Evolutionary conservation across 192 early-diverging fungal species (phyloP).

Genomic region (Phycomyces blakesleeanus): DNA sequence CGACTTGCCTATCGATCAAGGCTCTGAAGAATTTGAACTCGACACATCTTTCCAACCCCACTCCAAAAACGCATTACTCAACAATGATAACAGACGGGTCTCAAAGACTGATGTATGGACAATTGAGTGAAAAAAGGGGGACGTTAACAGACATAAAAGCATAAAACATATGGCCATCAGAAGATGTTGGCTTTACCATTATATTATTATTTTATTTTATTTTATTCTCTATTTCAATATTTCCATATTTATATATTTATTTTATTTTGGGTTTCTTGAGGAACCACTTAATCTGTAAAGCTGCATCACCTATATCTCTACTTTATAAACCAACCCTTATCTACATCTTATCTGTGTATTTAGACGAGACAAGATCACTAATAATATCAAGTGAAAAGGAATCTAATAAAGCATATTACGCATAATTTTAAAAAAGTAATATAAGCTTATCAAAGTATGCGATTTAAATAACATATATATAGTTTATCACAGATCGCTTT

Average conservation of each 20-base stretch:
- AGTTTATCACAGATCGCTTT: too few species aligned
- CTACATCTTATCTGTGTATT: too few species aligned
- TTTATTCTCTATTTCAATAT: background rate
- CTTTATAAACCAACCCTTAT: too few species aligned
- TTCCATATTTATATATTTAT: background rate
- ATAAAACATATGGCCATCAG: background rate
- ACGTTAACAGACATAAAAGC: background rate
- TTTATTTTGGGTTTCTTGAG: background rate
- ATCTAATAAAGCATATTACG: too few species aligned
- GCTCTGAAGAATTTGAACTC: constrained; percentile 7
- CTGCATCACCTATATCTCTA: background rate
- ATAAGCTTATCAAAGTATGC: too few species aligned
- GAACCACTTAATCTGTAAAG: background rate
- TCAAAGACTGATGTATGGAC: constrained; percentile 17
- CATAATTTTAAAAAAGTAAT: too few species aligned
- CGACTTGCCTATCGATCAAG: constrained; percentile 4
- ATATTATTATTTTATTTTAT: background rate
- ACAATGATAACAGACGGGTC: background rate
- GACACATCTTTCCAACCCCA: background rate
- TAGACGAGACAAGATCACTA: too few species aligned
- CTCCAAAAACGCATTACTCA: constrained; percentile 8
- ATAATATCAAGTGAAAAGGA: too few species aligned
- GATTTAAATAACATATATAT: too few species aligned
- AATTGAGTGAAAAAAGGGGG: constrained; percentile 15
- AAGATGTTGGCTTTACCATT: background rate